Evolutionary conservation across 202 grass and related monocot species (phyloP).

Genomic region (Panicum hallii): DNA sequence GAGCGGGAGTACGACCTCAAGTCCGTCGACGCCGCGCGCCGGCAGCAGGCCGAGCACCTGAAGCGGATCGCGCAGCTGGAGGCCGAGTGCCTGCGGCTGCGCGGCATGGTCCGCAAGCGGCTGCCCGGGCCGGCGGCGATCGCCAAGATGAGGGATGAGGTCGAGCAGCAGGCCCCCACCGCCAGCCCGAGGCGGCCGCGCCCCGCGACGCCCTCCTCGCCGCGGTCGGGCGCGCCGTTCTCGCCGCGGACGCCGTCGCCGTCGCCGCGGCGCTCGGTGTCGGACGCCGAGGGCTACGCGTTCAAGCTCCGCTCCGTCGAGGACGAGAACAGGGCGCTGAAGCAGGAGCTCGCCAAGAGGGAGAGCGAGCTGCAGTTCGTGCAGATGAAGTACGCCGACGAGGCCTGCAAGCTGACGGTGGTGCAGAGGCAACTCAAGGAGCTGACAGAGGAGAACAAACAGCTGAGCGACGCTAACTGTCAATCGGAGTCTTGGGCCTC

Average conservation of each 20-base stretch:
- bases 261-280: constrained; percentile 25
- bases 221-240: constrained; percentile 19
- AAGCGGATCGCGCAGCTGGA: constrained; percentile 71
- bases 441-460: constrained; percentile 48
- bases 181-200: constrained; percentile 50
- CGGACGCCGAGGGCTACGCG: constrained; percentile 18
- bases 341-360: constrained; percentile 69
- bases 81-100: constrained; percentile 87
- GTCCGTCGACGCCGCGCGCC: constrained; percentile 70
- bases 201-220: constrained; percentile 43
- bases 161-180: constrained; percentile 41
- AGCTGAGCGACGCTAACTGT: constrained; percentile 48
- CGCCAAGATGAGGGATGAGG: constrained; percentile 85
- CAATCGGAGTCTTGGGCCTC: constrained; percentile 71
- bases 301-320: constrained; percentile 62
- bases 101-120: constrained; percentile 77
- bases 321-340: constrained; percentile 86
- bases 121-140: constrained; percentile 85
- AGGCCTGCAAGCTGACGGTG: constrained; percentile 53
- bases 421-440: constrained; percentile 53
- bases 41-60: constrained; percentile 67
- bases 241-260: constrained; percentile 32
- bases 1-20: constrained; percentile 84
- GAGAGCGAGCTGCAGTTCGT: constrained; percentile 69
- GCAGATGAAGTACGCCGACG: constrained; percentile 61